phyloP scores from a whole-genome alignment of 331 rosid species.

The Ulmus americana region DNA sequence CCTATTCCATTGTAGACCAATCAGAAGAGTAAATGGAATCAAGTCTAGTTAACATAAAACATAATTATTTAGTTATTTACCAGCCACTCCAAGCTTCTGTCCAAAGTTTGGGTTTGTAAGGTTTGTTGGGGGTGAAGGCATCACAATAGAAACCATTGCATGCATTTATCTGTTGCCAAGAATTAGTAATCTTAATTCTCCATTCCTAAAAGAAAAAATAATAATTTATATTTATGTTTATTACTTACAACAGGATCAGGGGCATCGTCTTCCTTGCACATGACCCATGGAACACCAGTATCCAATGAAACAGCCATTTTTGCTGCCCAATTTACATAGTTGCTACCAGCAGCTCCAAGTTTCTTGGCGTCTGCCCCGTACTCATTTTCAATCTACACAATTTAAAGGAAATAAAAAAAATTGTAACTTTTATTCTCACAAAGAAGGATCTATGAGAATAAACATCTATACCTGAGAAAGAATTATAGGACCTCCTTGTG shows the following conservation, averaged over 20 bases:
- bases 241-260: slow-evolving; percentile 83
- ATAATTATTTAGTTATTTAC: slow-evolving; percentile 30
- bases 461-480: slow-evolving; percentile 65
- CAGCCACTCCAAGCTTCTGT: slow-evolving; percentile 99
- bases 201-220: background rate
- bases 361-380: slow-evolving; percentile 60
- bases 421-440: background rate
- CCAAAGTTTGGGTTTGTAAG: slow-evolving; percentile 86
- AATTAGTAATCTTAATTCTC: slow-evolving; percentile 4
- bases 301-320: slow-evolving; percentile 79
- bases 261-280: slow-evolving; percentile 98
- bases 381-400: slow-evolving; percentile 80
- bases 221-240: background rate
- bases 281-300: slow-evolving; percentile 97
- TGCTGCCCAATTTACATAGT: slow-evolving; percentile 85
- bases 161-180: slow-evolving; percentile 62
- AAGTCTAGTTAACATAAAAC: background rate
- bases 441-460: too few species aligned
- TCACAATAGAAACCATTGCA: slow-evolving; percentile 97
- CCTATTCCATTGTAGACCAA: slow-evolving; percentile 39
- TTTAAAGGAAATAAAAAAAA: background rate
- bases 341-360: slow-evolving; percentile 64
- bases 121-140: slow-evolving; percentile 79
- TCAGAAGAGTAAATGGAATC: slow-evolving; percentile 9
- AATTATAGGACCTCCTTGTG: slow-evolving; percentile 95